Conservation (phyloP, 1,139 yeast species). For the Nakaseomyces nivariensis region DNA sequence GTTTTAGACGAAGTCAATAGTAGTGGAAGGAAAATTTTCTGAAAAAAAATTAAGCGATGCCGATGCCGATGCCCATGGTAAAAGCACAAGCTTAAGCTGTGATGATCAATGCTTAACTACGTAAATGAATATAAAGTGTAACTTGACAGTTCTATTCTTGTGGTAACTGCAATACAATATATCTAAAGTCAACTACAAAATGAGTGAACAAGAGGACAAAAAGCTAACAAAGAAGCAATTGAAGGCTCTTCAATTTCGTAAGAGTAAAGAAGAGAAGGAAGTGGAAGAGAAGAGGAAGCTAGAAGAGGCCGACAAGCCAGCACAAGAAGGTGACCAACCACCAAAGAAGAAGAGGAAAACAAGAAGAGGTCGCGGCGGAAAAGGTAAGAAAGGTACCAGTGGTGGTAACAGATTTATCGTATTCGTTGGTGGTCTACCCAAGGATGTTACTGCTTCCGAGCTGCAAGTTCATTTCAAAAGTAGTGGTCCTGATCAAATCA, state of each 20-base stretch:
- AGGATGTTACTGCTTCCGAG: slow-evolving; percentile 52
- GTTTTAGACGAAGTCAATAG: not conserved
- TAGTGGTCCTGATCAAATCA: slow-evolving; percentile 60
- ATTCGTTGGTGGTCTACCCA: slow-evolving; percentile 90
- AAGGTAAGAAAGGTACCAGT: slow-evolving; percentile 52
- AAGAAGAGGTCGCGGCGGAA: slow-evolving; percentile 53
- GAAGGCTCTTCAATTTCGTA: slow-evolving; percentile 60
- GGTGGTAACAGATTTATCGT: slow-evolving; percentile 72
- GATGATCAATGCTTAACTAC: not conserved
- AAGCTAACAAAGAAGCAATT: slow-evolving; percentile 70
- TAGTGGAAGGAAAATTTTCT: not conserved
- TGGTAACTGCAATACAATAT: no score
- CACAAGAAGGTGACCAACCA: slow-evolving; percentile 29
- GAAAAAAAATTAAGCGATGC: not conserved
- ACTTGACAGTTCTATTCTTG: no score
- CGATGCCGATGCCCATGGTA: not conserved
- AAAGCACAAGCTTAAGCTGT: not conserved
- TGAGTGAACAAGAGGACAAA: slow-evolving; percentile 13
- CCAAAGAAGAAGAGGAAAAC: slow-evolving; percentile 60
- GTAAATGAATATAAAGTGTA: no score
- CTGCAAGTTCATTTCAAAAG: slow-evolving; percentile 65
- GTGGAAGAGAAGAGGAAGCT: slow-evolving; percentile 23
- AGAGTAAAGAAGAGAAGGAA: slow-evolving; percentile 26
- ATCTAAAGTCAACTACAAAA: not conserved
- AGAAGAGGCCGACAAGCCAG: slow-evolving; percentile 21